Evolutionary conservation across 1,139 yeast species (phyloP).

Genomic region (Saccharomyces hybrid): DNA sequence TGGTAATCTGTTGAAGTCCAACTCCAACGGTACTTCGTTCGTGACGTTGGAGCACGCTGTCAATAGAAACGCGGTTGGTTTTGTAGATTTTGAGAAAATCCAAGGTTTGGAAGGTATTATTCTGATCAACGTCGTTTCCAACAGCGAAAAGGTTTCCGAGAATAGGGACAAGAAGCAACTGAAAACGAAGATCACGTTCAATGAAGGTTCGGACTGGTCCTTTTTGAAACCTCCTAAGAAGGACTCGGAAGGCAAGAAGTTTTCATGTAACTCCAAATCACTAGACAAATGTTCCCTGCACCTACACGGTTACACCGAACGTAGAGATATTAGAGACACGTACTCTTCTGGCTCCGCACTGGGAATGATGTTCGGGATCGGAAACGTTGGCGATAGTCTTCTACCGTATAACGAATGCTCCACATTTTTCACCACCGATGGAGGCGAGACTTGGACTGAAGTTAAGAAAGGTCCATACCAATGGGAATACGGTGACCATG

Average conservation of each 20-base stretch:
- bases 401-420: conserved; percentile 46
- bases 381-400: conserved; percentile 74
- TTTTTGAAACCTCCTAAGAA: conserved; percentile 57
- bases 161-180: conserved; percentile 44
- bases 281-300: conserved; percentile 66
- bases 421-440: conserved; percentile 76
- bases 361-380: conserved; percentile 80
- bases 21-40: conserved; percentile 92
- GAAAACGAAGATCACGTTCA: conserved; percentile 69
- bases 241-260: conserved; percentile 56
- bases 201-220: conserved; percentile 89
- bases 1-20: conserved; percentile 84
- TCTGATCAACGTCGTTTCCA: conserved; percentile 60
- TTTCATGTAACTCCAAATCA: conserved; percentile 45
- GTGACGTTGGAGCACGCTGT: conserved; percentile 66
- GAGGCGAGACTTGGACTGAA: conserved; percentile 85
- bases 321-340: conserved; percentile 75
- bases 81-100: conserved; percentile 81
- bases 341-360: conserved; percentile 83
- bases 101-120: conserved; percentile 86
- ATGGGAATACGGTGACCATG: conserved; percentile 98
- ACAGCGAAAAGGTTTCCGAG: conserved; percentile 31
- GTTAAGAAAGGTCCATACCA: conserved; percentile 62
- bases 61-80: conserved; percentile 66
- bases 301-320: conserved; percentile 85